Evolutionary conservation across 805 yeast species (phyloP).

Genomic region (Blastobotrys robertii): DNA sequence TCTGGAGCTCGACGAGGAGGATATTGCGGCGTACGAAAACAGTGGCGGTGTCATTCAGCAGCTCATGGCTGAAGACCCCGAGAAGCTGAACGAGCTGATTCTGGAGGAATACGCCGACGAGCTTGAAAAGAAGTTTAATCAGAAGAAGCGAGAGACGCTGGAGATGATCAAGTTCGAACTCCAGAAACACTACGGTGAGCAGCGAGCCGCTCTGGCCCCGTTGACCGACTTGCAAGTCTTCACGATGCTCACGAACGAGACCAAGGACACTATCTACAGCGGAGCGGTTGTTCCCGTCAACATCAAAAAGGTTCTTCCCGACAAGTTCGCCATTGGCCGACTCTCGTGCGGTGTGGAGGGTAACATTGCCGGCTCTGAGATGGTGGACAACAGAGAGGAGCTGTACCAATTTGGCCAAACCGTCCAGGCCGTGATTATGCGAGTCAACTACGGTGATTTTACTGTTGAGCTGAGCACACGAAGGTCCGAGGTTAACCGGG

Average conservation of each 20-base stretch:
- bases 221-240: slow-evolving; percentile 67
- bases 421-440: slow-evolving; percentile 68
- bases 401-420: slow-evolving; percentile 53
- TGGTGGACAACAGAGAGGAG: slow-evolving; percentile 19
- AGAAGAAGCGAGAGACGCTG: slow-evolving; percentile 65
- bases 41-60: slow-evolving; percentile 76
- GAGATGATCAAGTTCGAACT: slow-evolving; percentile 81
- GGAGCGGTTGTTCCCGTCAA: slow-evolving; percentile 72
- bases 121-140: slow-evolving; percentile 50
- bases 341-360: slow-evolving; percentile 60
- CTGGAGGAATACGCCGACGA: slow-evolving; percentile 89
- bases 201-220: slow-evolving; percentile 60
- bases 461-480: slow-evolving; percentile 64
- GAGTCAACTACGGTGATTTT: slow-evolving; percentile 64
- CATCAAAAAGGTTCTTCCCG: slow-evolving; percentile 49
- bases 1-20: slow-evolving; percentile 90
- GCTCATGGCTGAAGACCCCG: slow-evolving; percentile 60
- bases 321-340: slow-evolving; percentile 33
- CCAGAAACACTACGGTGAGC: slow-evolving; percentile 78
- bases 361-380: slow-evolving; percentile 28
- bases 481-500: slow-evolving; percentile 51
- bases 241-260: slow-evolving; percentile 84
- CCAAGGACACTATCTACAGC: slow-evolving; percentile 51
- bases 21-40: slow-evolving; percentile 65
- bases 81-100: slow-evolving; percentile 75